These are phyloP conservation scores for Pilatotrama ljubarskyi DNA, from an alignment of 768 basidiomycete species.

Conservation along the genomic window DNA sequence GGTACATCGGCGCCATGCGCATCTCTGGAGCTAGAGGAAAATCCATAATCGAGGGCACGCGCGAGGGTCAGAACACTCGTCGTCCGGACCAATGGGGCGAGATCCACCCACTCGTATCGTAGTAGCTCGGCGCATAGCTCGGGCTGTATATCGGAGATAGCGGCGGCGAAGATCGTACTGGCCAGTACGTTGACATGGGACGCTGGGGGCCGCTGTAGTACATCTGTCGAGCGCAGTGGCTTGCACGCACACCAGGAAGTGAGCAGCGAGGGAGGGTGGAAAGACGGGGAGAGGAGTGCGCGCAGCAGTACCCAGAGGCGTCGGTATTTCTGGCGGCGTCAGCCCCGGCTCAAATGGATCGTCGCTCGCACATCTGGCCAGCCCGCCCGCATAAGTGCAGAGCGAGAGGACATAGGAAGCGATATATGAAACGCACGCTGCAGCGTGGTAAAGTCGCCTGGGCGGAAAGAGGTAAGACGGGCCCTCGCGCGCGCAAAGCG, in stretches of 20 bases:
- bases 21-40: slow-evolving; percentile 30
- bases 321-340: slow-evolving; percentile 23
- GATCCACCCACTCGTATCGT: slow-evolving; percentile 23
- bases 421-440: slow-evolving; percentile 32
- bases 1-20: slow-evolving; percentile 25
- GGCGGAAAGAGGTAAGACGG: slow-evolving; percentile 18
- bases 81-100: not conserved
- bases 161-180: slow-evolving; percentile 23
- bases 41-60: not conserved
- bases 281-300: slow-evolving; percentile 10
- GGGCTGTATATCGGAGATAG: slow-evolving; percentile 23
- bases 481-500: slow-evolving; percentile 8
- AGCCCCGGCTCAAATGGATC: slow-evolving; percentile 1
- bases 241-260: not conserved
- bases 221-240: slow-evolving; percentile 15
- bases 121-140: slow-evolving; percentile 24
- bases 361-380: slow-evolving; percentile 16
- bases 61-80: not conserved
- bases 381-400: slow-evolving; percentile 10
- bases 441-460: slow-evolving; percentile 17
- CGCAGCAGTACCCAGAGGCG: not conserved
- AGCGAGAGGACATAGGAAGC: slow-evolving; percentile 12
- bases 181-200: slow-evolving; percentile 27
- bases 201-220: slow-evolving; percentile 25
- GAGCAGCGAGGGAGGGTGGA: not conserved